Evolutionary conservation across 768 basidiomycete species (phyloP), one percentile per base, ranked within the genome.

Genomic region (Tylopilus vinaceipallidus): DNA sequence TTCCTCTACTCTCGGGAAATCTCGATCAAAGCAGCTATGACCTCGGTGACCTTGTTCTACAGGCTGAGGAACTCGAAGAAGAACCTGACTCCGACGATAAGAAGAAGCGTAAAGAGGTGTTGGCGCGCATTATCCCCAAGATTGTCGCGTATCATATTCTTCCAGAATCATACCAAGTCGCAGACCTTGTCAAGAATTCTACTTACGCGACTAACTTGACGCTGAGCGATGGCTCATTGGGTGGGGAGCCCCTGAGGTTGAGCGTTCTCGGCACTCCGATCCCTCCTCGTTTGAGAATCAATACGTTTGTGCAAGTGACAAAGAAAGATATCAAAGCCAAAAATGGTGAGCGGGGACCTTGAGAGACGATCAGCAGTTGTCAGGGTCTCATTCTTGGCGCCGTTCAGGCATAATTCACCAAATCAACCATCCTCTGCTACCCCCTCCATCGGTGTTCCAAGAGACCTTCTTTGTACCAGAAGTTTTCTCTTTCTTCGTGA

Each of bases 41-140:
- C 22, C 54, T 55, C 33, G 54, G 37, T 12, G 23, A 45, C n/a
- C 23, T 55, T 26, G 20, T 56, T 27, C 41, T 41, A 19, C 61
- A 34, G 40, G 56, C 46, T 20, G 73, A 73, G 23, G 58, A 73
- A 45, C 69, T 79, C 26, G 71, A 77, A 19, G 60, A 69, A 30
- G 67, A 72, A 14, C 71, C 73, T 29, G 72, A 75, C 53, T 73
- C 77, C 3, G 58, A 65, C 16, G 66, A 76, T 34, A 79, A 74
- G 53, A 71, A 80, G 54, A 72, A 70, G 36, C 71, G 73, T 49
- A 81, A 79, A 55, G 77, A 82, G 61, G 73, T 78, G 39, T 65
- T 88, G 59, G 79, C 79, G 55, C 69, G 71, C 45, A 74, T 86
- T 50, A 57, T 84, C 24, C 74, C 71, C 14, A 75, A 76, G 35